Base-by-base conservation (phyloP, 1,284 basidiomycete genomes). In the Boletus albobrunnescens region DNA sequence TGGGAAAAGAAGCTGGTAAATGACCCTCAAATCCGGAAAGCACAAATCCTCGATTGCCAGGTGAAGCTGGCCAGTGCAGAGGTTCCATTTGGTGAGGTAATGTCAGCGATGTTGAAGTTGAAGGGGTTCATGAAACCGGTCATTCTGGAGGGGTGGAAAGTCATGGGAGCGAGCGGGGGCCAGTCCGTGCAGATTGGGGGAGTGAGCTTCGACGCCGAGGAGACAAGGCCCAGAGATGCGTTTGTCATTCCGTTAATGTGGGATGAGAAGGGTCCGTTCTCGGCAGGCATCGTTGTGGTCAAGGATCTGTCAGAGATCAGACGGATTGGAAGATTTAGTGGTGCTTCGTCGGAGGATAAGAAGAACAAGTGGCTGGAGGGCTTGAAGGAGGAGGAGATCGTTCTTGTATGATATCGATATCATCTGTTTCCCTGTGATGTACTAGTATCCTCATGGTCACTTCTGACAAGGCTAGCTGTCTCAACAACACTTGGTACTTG, bases 391-490 rank as follows among this genome's bases (percentile, higher is more conserved):
- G 33, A 30, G 26, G 42, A 44, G 20, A 44, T 44, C 8, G 12
- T 36, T 44, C 42, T 44, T 30, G 27, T 36, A 44, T 36, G 35
- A 44, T 26, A 20, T 23, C 10, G n/a, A n/a, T n/a, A n/a, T n/a
- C n/a, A n/a, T n/a, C n/a, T n/a, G n/a, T n/a, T n/a, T n/a, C n/a
- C n/a, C n/a, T n/a, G n/a, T n/a, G n/a, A n/a, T n/a, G n/a, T n/a
- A n/a, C n/a, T n/a, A n/a, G n/a, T n/a, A n/a, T n/a, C n/a, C n/a
- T n/a, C n/a, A n/a, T n/a, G n/a, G n/a, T n/a, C n/a, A n/a, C n/a
- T n/a, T n/a, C n/a, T n/a, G n/a, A n/a, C n/a, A n/a, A n/a, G n/a
- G n/a, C n/a, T n/a, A n/a, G n/a, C n/a, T n/a, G n/a, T n/a, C n/a
- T n/a, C n/a, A n/a, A n/a, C n/a, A n/a, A n/a, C n/a, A n/a, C n/a